These are phyloP conservation scores for Vanilla planifolia DNA, from an alignment of 106 monocot genomes.

Conservation along the genomic window DNA sequence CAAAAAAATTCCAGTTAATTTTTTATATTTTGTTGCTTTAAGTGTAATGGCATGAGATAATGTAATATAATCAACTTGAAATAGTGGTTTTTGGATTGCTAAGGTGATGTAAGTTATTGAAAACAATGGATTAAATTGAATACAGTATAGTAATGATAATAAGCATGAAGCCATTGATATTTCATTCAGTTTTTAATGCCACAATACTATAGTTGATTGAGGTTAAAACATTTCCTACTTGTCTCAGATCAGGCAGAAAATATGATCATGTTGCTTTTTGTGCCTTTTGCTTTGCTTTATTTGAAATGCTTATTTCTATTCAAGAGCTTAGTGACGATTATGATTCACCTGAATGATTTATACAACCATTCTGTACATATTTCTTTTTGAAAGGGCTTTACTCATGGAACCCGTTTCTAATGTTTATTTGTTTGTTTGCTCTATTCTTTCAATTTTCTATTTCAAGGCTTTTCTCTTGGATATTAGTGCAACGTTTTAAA, in stretches of 20 bases:
- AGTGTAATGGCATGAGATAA: too few relatives aligned
- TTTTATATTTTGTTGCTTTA: too few relatives aligned
- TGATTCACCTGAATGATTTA: too few relatives aligned
- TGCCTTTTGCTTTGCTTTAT: neutral
- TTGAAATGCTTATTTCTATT: neutral
- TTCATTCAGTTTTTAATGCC: neutral
- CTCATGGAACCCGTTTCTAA: neutral
- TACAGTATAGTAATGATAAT: neutral
- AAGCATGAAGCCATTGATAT: neutral
- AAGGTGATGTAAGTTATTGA: neutral
- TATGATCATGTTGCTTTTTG: neutral
- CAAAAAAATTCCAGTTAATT: too few relatives aligned
- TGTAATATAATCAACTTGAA: too few relatives aligned
- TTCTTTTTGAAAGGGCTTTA: neutral
- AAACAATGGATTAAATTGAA: neutral
- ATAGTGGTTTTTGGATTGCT: neutral
- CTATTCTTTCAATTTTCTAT: neutral
- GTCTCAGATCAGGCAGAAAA: neutral
- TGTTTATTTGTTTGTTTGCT: neutral
- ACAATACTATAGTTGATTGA: neutral
- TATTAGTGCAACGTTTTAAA: constrained; percentile 1
- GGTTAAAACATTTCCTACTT: neutral
- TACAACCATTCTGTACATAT: neutral
- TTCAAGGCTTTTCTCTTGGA: neutral
- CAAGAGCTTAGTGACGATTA: neutral